Percentiles rank a stretch among this genome's conserved stretches.
Conservation (phyloP, 2,329 filamentous ascomycete genomes). For the Colletotrichum tamarilloi region DNA sequence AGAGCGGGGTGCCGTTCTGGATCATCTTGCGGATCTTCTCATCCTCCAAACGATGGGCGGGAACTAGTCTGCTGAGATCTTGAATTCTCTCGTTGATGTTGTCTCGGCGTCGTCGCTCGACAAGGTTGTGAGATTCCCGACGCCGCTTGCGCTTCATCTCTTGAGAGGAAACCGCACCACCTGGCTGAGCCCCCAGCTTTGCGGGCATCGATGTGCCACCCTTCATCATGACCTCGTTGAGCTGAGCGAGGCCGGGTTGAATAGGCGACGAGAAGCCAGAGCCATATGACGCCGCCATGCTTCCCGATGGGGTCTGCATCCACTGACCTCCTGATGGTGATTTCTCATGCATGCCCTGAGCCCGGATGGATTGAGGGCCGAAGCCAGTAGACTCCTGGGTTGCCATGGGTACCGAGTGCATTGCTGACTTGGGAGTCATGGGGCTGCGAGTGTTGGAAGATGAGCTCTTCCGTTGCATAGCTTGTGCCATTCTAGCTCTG, state of each 20-base stretch:
- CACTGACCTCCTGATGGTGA: constrained; percentile 83
- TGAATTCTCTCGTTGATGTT: constrained; percentile 99
- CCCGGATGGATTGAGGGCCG: constrained; percentile 81
- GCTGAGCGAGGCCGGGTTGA: constrained; percentile 76
- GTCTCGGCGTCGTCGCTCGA: constrained; percentile 92
- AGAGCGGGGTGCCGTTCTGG: constrained; percentile 89
- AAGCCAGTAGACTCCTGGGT: constrained; percentile 77
- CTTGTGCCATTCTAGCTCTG: constrained; percentile 68
- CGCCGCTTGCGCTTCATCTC: constrained; percentile 94
- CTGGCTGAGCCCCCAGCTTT: constrained; percentile 73
- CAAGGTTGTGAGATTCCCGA: constrained; percentile 94
- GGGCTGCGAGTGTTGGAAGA: constrained; percentile 83
- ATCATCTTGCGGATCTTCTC: constrained; percentile 97
- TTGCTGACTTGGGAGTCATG: constrained; percentile 86
- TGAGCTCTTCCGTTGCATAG: constrained; percentile 79
- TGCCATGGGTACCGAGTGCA: constrained; percentile 77
- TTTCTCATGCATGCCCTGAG: constrained; percentile 78
- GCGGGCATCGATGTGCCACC: constrained; percentile 90
- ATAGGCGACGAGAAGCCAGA: constrained; percentile 90
- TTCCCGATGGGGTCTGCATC: constrained; percentile 84
- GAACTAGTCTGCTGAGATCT: constrained; percentile 93
- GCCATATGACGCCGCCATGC: constrained; percentile 85
- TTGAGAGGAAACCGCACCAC: constrained; percentile 76
- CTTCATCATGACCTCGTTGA: constrained; percentile 89
- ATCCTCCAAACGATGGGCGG: constrained; percentile 91